Evolutionary conservation across 2,329 filamentous ascomycete genomes (phyloP).

Genomic region (Thielaviopsis punctulata): DNA sequence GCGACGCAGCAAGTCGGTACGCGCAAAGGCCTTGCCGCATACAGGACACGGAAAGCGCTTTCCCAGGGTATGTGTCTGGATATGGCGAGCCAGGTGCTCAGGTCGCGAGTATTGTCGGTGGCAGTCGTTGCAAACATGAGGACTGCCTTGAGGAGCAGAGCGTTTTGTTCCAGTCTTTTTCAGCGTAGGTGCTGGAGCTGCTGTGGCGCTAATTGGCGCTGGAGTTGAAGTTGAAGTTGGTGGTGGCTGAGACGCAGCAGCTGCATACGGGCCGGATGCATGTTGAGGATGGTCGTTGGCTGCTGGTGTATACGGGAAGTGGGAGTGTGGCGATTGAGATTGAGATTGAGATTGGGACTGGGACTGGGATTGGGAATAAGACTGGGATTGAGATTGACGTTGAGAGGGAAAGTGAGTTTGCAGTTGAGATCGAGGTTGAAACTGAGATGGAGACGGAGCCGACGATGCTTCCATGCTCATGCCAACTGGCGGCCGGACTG

Average conservation of each 20-base stretch:
- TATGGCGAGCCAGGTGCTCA: slow-evolving; percentile 35
- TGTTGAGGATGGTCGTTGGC: not conserved
- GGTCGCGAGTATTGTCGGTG: slow-evolving; percentile 33
- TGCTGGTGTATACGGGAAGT: not conserved
- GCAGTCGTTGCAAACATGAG: slow-evolving; percentile 33
- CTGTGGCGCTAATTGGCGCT: not conserved
- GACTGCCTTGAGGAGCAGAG: slow-evolving; percentile 1
- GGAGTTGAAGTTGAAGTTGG: not conserved
- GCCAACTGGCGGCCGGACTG: no score
- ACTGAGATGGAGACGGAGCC: not conserved
- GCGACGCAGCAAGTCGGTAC: slow-evolving; percentile 35
- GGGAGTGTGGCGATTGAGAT: not conserved
- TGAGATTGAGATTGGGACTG: not conserved
- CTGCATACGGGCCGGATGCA: not conserved
- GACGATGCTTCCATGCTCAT: not conserved
- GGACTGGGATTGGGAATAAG: no score
- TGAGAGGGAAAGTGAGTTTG: no score
- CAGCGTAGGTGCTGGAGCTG: slow-evolving; percentile 7
- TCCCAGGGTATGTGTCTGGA: slow-evolving; percentile 32
- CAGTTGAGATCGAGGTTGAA: no score
- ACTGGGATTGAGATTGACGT: no score
- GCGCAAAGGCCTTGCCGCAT: slow-evolving; percentile 35
- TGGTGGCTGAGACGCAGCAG: not conserved
- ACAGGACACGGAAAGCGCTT: slow-evolving; percentile 32
- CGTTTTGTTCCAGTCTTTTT: not conserved